phyloP scores from a whole-genome alignment of 257 asterid species.

The Solanum pimpinellifolium region DNA sequence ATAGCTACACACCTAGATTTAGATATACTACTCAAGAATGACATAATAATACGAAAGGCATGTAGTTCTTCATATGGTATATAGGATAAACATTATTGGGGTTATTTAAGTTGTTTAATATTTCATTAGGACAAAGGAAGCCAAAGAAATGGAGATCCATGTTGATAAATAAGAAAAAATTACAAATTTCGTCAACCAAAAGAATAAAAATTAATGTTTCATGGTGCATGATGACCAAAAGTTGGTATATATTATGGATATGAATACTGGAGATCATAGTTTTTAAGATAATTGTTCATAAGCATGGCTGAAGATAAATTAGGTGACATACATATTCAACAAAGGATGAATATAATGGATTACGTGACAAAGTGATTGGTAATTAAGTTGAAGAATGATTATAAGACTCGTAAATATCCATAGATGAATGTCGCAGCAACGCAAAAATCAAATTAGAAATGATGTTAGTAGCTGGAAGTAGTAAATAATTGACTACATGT shows the following conservation, averaged over 20 bases:
- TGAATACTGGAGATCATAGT: neutral
- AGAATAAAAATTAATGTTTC: neutral
- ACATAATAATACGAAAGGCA: neutral
- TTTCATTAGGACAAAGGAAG: neutral
- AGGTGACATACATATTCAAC: neutral
- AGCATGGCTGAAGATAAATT: neutral
- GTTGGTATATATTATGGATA: neutral
- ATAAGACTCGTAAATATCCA: neutral
- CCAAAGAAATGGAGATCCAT: neutral
- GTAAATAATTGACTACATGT: neutral
- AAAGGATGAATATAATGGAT: neutral
- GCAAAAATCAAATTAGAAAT: neutral
- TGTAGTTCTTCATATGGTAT: neutral
- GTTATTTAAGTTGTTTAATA: neutral
- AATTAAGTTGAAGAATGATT: neutral
- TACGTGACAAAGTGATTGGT: neutral
- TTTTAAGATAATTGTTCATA: neutral
- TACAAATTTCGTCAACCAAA: neutral
- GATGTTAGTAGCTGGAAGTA: neutral
- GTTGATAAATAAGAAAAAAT: neutral
- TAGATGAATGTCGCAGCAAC: neutral
- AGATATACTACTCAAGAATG: neutral
- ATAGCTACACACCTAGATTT: neutral
- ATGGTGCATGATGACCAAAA: neutral
- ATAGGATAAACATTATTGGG: neutral